These are phyloP conservation scores for Venustampulla echinocandica DNA, from an alignment of 495 filamentous ascomycete genomes.

Conservation along the genomic window DNA sequence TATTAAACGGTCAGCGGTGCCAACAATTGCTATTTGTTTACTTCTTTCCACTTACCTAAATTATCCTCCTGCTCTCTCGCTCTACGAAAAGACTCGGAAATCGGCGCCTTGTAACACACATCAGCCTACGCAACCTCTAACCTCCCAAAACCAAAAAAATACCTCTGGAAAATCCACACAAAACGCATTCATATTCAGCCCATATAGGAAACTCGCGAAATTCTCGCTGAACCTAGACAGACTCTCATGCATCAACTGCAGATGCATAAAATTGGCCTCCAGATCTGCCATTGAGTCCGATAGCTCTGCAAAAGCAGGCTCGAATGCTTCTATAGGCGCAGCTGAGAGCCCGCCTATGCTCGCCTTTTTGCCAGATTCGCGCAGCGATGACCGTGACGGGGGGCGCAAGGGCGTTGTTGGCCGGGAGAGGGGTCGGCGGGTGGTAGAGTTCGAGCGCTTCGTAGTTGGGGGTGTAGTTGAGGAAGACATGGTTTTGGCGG, in stretches of 20 bases:
- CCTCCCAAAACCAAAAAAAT: neutral
- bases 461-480: constrained; percentile 17
- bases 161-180: constrained; percentile 98
- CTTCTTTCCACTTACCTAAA: constrained; percentile 8
- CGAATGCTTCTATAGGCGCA: constrained; percentile 72
- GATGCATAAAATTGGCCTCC: constrained; percentile 93
- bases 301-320: constrained; percentile 86
- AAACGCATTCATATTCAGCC: constrained; percentile 97
- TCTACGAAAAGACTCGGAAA: constrained; percentile 23
- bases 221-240: constrained; percentile 89
- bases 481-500: constrained; percentile 11
- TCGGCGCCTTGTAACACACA: constrained; percentile 16
- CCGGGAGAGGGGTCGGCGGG: constrained; percentile 43
- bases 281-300: constrained; percentile 91
- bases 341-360: constrained; percentile 50
- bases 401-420: constrained; percentile 91
- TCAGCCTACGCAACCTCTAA: constrained; percentile 7
- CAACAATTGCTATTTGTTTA: neutral
- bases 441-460: constrained; percentile 17
- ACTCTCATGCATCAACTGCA: constrained; percentile 96
- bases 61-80: constrained; percentile 18
- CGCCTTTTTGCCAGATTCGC: constrained; percentile 48
- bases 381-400: constrained; percentile 79
- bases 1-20: constrained; percentile 3
- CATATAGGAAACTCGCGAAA: constrained; percentile 92